Evolutionary conservation across 2,329 filamentous ascomycete genomes (phyloP).

Genomic region (Phialophora chinensis): DNA sequence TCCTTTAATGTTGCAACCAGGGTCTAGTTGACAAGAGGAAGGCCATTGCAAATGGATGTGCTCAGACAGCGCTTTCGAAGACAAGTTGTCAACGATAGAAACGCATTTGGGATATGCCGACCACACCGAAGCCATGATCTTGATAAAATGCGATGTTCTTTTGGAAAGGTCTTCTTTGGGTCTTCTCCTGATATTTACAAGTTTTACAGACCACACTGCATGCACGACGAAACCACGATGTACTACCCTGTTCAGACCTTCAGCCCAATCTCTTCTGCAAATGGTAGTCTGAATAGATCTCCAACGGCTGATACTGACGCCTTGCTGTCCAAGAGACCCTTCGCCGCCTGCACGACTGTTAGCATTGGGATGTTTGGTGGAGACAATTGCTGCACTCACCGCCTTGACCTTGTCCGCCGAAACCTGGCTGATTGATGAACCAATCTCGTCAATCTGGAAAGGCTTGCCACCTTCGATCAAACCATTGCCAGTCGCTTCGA

Average conservation of each 20-base stretch:
- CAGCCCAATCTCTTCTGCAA: slow-evolving; percentile 90
- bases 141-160: neutral
- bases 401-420: slow-evolving; percentile 83
- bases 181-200: slow-evolving; percentile 8
- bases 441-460: slow-evolving; percentile 80
- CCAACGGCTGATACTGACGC: slow-evolving; percentile 88
- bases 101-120: neutral
- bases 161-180: neutral
- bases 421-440: slow-evolving; percentile 79
- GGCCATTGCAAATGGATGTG: no score
- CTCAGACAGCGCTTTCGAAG: no score
- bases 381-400: slow-evolving; percentile 56
- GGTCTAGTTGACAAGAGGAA: no score
- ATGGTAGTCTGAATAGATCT: slow-evolving; percentile 89
- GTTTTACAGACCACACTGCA: slow-evolving; percentile 5
- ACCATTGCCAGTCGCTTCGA: slow-evolving; percentile 83
- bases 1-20: no score
- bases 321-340: slow-evolving; percentile 84
- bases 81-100: neutral
- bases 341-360: slow-evolving; percentile 70
- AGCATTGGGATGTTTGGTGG: neutral
- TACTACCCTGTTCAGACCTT: slow-evolving; percentile 71
- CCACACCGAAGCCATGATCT: neutral
- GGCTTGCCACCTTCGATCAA: slow-evolving; percentile 81
- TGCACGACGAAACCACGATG: neutral